Evolutionary conservation across 345 rosid genomes (phyloP).

Genomic region (Brassica carinata): DNA sequence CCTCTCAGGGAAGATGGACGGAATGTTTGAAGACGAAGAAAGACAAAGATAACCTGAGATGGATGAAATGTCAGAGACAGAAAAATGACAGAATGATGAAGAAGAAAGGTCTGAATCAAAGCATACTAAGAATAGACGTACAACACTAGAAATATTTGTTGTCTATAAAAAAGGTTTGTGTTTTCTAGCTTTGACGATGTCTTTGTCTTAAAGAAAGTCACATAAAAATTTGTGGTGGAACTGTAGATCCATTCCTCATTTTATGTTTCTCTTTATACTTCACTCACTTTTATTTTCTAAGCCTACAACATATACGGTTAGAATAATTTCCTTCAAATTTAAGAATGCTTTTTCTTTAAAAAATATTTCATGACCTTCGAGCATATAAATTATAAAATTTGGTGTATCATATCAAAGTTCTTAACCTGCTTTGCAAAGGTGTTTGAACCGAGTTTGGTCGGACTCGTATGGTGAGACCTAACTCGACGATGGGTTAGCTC

Average conservation of each 20-base stretch:
- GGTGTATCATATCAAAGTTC: background rate
- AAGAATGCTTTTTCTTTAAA: background rate
- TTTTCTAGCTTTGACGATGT: constrained; percentile 29
- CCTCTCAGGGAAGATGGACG: constrained; percentile 51
- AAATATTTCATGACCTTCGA: background rate
- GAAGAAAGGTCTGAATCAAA: constrained; percentile 27
- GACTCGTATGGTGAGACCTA: no score
- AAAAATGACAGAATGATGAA: constrained; percentile 19
- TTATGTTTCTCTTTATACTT: background rate
- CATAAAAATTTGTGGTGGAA: constrained; percentile 20
- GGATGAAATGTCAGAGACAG: constrained; percentile 16
- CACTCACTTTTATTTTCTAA: background rate
- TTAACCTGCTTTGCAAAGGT: background rate
- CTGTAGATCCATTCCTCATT: background rate
- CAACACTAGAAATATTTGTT: constrained; percentile 11
- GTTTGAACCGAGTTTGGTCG: no score
- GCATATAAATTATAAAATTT: background rate
- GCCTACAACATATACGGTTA: background rate
- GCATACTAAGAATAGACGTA: constrained; percentile 24
- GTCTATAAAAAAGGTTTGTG: constrained; percentile 15
- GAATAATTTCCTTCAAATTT: background rate
- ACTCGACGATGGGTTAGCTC: no score
- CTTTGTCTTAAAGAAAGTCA: constrained; percentile 15
- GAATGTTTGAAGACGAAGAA: constrained; percentile 33
- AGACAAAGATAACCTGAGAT: background rate